phyloP scores from a whole-genome alignment of 257 asterid species.

The Datura wrightii region DNA sequence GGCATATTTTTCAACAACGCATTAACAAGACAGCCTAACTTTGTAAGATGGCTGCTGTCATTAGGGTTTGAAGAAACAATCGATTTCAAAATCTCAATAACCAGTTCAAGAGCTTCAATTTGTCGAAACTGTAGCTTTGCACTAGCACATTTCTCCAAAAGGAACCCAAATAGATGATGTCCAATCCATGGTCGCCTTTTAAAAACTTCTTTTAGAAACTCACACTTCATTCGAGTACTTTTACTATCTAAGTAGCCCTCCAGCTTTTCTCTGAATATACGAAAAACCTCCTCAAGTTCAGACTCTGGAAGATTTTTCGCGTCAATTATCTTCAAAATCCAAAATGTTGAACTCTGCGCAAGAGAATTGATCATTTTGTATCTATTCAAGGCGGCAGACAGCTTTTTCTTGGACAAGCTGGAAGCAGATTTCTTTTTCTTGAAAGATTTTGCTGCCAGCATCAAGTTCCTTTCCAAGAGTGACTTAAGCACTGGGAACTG shows the following conservation, averaged over 20 bases:
- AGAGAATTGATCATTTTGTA: constrained; percentile 78
- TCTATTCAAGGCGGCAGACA: constrained; percentile 72
- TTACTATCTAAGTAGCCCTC: constrained; percentile 77
- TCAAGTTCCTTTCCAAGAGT: constrained; percentile 78
- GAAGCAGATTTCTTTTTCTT: constrained; percentile 76
- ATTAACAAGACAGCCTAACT: constrained; percentile 55
- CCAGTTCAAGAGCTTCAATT: constrained; percentile 86
- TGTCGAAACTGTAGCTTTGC: constrained; percentile 76
- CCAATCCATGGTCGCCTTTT: constrained; percentile 85
- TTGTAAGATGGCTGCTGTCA: constrained; percentile 48
- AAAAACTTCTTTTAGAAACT: constrained; percentile 74
- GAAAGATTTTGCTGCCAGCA: constrained; percentile 86
- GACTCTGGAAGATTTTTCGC: constrained; percentile 61
- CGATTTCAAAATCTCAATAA: constrained; percentile 63
- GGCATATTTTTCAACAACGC: constrained; percentile 78
- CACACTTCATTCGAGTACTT: constrained; percentile 81
- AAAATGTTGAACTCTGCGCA: constrained; percentile 77
- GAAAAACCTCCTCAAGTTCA: constrained; percentile 63
- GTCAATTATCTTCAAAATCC: constrained; percentile 85
- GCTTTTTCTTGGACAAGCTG: constrained; percentile 75
- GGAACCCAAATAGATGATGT: constrained; percentile 60
- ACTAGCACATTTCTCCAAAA: constrained; percentile 77
- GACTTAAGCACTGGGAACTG: constrained; percentile 67
- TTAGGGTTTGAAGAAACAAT: constrained; percentile 42
- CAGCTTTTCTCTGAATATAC: constrained; percentile 57